These are phyloP conservation scores for Sordariomycetes sp. DNA, from an alignment of 2,329 filamentous ascomycete species.

Conservation along the genomic window DNA sequence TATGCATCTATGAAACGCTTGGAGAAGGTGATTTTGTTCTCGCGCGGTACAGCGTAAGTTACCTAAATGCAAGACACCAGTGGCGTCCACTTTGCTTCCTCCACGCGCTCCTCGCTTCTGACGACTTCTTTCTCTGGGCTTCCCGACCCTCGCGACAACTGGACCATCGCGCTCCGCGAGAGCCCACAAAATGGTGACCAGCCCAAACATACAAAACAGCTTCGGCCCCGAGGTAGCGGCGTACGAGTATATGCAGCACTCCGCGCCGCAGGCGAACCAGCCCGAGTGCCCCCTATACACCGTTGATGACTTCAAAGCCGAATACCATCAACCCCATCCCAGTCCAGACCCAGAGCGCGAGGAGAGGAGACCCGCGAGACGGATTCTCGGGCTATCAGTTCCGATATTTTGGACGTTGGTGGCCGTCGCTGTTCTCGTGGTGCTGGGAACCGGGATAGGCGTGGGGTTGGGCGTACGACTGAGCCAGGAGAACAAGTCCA, in stretches of 20 bases:
- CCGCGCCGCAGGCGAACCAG: background rate
- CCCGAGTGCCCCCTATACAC: background rate
- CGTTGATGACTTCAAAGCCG: background rate
- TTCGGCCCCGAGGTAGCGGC: slow-evolving; percentile 1
- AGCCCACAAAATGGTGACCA: background rate
- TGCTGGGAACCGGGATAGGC: slow-evolving; percentile 1
- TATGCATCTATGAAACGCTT: too few species aligned
- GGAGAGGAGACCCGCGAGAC: background rate
- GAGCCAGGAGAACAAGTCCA: background rate
- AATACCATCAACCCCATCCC: background rate
- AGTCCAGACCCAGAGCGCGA: background rate
- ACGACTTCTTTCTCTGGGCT: too few species aligned
- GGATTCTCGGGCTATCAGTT: background rate
- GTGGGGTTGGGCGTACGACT: slow-evolving; percentile 1
- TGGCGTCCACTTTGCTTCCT: too few species aligned
- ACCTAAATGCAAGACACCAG: too few species aligned
- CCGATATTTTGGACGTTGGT: background rate
- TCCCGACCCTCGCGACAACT: too few species aligned
- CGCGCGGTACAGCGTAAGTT: too few species aligned
- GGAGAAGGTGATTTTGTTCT: too few species aligned
- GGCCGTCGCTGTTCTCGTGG: background rate
- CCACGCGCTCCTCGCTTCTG: too few species aligned
- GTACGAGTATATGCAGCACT: background rate
- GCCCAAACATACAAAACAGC: slow-evolving; percentile 3
- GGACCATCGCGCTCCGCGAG: too few species aligned